phyloP scores from a whole-genome alignment of 108 stramenopile species.

The Schizochytrium sp. region DNA sequence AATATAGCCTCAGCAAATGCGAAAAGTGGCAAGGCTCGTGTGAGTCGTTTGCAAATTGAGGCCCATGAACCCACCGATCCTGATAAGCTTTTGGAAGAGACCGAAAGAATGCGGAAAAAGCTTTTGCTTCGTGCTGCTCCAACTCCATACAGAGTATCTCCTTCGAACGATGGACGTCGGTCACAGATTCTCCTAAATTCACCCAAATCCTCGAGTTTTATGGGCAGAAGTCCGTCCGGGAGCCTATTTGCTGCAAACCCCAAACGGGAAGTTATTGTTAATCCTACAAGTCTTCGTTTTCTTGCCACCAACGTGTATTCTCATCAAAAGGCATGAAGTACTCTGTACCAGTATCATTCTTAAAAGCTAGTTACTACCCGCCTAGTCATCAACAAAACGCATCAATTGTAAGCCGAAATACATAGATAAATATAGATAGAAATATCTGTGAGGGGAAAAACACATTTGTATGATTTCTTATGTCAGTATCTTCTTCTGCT shows the following conservation, averaged over 20 bases:
- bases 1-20: not conserved
- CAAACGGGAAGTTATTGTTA: slow-evolving; percentile 29
- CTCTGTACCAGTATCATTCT: no score
- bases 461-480: no score
- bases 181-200: slow-evolving; percentile 38
- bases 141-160: not conserved
- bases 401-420: no score
- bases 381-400: no score
- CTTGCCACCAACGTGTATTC: slow-evolving; percentile 34
- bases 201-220: not conserved
- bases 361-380: no score
- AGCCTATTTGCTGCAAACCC: not conserved
- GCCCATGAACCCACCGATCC: slow-evolving; percentile 2
- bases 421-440: no score
- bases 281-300: slow-evolving; percentile 56
- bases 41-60: slow-evolving; percentile 17
- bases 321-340: no score
- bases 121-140: slow-evolving; percentile 31
- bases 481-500: no score
- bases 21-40: not conserved
- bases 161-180: not conserved
- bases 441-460: no score
- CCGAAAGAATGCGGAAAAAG: slow-evolving; percentile 22
- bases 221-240: not conserved
- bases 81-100: not conserved